phyloP scores from a whole-genome alignment of 1,284 basidiomycete genomes.

The Puccinia novopanici region DNA sequence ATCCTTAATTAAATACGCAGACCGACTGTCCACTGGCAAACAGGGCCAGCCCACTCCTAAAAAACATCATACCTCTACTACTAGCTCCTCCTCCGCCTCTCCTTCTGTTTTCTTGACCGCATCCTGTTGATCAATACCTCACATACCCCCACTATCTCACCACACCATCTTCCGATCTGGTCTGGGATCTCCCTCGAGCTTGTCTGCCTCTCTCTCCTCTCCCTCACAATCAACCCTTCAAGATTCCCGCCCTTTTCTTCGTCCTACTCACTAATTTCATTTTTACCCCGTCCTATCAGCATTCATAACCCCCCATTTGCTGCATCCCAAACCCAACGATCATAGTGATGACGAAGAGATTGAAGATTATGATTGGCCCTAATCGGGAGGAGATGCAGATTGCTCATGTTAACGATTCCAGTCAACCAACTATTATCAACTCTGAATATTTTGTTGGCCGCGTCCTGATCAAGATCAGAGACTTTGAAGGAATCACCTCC shows the following conservation, averaged over 20 bases:
- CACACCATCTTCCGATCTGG: background rate
- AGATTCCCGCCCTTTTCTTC: constrained; percentile 28
- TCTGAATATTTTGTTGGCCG: constrained; percentile 60
- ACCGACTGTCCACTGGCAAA: background rate
- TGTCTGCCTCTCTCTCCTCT: constrained; percentile 2
- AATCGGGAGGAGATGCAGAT: constrained; percentile 59
- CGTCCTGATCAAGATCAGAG: constrained; percentile 60
- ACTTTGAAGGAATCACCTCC: constrained; percentile 58
- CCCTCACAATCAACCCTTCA: background rate
- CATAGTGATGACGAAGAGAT: constrained; percentile 52
- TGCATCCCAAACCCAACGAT: constrained; percentile 6
- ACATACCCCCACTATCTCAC: no score
- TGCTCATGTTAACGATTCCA: constrained; percentile 59
- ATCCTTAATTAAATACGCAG: background rate
- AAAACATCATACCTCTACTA: no score
- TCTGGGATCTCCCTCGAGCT: background rate
- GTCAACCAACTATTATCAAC: constrained; percentile 60
- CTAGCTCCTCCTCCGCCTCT: background rate
- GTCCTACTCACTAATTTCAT: constrained; percentile 24
- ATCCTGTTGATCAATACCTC: background rate
- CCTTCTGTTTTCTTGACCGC: background rate
- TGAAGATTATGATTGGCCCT: constrained; percentile 59
- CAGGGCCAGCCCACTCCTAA: background rate
- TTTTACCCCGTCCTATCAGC: constrained; percentile 36
- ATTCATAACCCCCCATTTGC: constrained; percentile 27